Evolutionary conservation across 306 rosid species (phyloP).

Genomic region (Benincasa hispida): DNA sequence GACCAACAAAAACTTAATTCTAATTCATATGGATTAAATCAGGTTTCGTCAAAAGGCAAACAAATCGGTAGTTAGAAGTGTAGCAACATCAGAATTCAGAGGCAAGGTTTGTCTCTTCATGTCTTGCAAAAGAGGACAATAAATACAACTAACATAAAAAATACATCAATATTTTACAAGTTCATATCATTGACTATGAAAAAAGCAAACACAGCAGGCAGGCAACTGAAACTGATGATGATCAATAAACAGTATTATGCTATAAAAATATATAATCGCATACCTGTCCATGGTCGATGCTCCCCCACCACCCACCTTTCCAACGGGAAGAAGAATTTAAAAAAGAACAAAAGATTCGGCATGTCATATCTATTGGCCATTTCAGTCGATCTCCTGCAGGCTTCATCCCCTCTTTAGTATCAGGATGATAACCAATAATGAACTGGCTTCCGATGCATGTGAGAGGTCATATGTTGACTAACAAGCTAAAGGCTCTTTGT

Average conservation of each 20-base stretch:
- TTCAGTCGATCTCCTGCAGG: not conserved
- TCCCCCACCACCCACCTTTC: not conserved
- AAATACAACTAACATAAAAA: not conserved
- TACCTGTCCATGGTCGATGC: not conserved
- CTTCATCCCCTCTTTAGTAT: not conserved
- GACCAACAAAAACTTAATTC: no score
- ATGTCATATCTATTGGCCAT: not conserved
- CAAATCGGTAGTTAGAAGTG: not conserved
- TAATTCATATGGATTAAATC: not conserved
- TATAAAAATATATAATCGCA: not conserved
- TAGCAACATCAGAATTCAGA: not conserved
- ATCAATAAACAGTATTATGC: not conserved
- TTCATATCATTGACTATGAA: not conserved
- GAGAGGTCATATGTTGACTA: not conserved
- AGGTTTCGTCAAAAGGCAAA: not conserved
- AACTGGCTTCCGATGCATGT: not conserved
- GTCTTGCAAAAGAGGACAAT: not conserved
- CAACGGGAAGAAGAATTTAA: not conserved
- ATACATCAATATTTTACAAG: not conserved
- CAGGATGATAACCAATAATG: not conserved
- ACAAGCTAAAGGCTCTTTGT: not conserved
- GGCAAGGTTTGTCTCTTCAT: not conserved
- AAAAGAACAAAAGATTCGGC: not conserved
- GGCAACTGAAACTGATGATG: not conserved
- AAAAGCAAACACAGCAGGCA: not conserved